Conservation (phyloP, 2,329 filamentous ascomycete species). For the Epichloe hybrida region DNA sequence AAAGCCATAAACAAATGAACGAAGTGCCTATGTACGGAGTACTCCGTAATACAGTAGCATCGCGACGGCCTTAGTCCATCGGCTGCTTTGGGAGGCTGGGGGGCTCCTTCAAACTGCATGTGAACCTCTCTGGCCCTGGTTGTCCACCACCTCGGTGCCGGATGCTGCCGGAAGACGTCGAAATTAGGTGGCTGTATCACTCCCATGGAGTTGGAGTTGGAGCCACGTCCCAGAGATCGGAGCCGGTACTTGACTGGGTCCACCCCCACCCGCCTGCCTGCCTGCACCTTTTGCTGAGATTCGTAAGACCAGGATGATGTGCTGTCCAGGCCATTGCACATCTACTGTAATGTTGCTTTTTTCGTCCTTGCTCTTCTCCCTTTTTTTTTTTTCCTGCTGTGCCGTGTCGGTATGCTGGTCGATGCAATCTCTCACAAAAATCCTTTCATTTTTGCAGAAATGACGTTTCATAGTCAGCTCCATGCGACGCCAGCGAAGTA, state of each 20-base stretch:
- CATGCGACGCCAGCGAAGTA: no score
- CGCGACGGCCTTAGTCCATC: no score
- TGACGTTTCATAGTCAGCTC: no score
- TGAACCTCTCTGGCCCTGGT: not conserved
- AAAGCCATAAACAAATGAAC: no score
- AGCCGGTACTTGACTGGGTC: not conserved
- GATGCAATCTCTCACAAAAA: no score
- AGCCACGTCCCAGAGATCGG: not conserved
- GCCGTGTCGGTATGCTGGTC: not conserved
- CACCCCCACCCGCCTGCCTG: no score
- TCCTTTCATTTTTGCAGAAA: no score
- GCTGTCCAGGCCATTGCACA: not conserved
- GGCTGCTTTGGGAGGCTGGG: no score
- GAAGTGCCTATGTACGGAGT: no score
- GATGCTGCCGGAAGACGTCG: not conserved
- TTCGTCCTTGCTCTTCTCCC: not conserved
- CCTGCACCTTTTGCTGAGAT: not conserved
- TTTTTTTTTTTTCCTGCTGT: not conserved
- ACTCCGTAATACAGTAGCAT: no score
- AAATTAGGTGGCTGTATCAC: not conserved
- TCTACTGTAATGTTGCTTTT: not conserved
- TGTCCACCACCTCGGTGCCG: not conserved
- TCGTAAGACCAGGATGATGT: no score
- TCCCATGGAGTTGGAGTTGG: not conserved
- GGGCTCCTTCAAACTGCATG: not conserved